These are phyloP conservation scores for Metrosideros polymorpha DNA, from an alignment of 441 rosid genomes.

Conservation along the genomic window DNA sequence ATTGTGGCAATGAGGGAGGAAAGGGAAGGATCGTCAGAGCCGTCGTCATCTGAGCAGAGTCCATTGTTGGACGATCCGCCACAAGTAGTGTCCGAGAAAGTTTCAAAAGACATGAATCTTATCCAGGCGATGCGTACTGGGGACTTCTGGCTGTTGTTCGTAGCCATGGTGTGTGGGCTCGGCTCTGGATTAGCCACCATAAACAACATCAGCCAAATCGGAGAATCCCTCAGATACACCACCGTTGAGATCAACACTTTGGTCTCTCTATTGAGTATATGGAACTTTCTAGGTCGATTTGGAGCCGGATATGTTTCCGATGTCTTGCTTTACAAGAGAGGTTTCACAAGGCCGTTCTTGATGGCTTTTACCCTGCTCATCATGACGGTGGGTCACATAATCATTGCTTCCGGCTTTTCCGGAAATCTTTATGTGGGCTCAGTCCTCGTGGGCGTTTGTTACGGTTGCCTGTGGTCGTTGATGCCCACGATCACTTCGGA, in stretches of 20 bases:
- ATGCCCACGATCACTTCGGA: conserved; percentile 67
- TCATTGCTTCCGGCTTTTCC: conserved; percentile 51
- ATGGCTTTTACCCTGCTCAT: conserved; percentile 43
- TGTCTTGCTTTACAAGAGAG: conserved; percentile 35
- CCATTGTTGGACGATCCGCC: neutral
- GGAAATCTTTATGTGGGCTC: conserved; percentile 49
- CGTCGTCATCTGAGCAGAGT: neutral
- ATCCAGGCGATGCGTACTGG: conserved; percentile 36
- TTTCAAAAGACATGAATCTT: conserved; percentile 31
- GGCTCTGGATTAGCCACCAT: conserved; percentile 56
- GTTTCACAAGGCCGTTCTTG: conserved; percentile 55
- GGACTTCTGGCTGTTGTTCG: conserved; percentile 75
- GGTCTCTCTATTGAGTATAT: conserved; percentile 61
- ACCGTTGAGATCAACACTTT: conserved; percentile 38
- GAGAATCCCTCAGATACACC: conserved; percentile 48
- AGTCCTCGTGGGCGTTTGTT: conserved; percentile 49
- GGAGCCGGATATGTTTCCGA: conserved; percentile 62
- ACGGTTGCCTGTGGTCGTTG: conserved; percentile 70
- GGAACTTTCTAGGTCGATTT: conserved; percentile 83
- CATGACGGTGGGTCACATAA: conserved; percentile 39
- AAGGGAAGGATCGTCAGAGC: conserved; percentile 15
- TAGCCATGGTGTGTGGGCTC: conserved; percentile 54
- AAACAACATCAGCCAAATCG: conserved; percentile 55
- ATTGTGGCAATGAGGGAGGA: conserved; percentile 26
- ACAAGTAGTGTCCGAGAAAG: neutral